Evolutionary conservation across 352 stramenopile genomes (phyloP).

Genomic region (Pelagophyceae sp.): DNA sequence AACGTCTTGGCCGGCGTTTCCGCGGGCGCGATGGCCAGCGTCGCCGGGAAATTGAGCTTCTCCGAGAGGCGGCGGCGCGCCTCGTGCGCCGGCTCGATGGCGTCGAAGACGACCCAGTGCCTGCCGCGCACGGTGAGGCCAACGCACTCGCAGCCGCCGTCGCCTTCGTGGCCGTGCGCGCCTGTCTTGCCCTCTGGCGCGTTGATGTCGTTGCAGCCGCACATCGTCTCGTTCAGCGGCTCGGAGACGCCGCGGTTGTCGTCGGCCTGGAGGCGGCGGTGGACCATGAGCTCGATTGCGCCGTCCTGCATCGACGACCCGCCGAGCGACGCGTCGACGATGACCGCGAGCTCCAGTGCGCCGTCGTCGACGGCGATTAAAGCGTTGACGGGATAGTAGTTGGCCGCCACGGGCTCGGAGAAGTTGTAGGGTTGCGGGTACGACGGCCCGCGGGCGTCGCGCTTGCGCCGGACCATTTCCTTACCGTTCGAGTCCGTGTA

Average conservation of each 20-base stretch:
- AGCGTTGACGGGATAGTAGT: constrained; percentile 94
- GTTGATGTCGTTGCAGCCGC: constrained; percentile 36
- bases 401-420: constrained; percentile 81
- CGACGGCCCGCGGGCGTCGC: constrained; percentile 75
- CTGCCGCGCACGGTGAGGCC: constrained; percentile 24
- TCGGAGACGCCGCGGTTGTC: constrained; percentile 85
- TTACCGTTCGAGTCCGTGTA: constrained; percentile 92
- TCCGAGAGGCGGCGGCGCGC: constrained; percentile 57
- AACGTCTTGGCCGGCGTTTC: constrained; percentile 34
- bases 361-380: constrained; percentile 81
- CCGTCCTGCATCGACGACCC: constrained; percentile 74
- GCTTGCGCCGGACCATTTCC: constrained; percentile 78
- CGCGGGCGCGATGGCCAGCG: constrained; percentile 45
- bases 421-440: constrained; percentile 59
- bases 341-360: constrained; percentile 55
- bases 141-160: constrained; percentile 13
- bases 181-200: constrained; percentile 17
- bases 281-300: constrained; percentile 94
- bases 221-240: constrained; percentile 70
- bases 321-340: constrained; percentile 83
- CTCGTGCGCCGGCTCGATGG: constrained; percentile 46
- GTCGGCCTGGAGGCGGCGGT: constrained; percentile 79
- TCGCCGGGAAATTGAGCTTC: constrained; percentile 53
- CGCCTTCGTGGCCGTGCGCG: constrained; percentile 22
- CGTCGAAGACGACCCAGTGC: constrained; percentile 53